Evolutionary conservation across 257 asterid species (phyloP), one percentile per base, ranked within the genome.

Genomic region (Penstemon eatonii): DNA sequence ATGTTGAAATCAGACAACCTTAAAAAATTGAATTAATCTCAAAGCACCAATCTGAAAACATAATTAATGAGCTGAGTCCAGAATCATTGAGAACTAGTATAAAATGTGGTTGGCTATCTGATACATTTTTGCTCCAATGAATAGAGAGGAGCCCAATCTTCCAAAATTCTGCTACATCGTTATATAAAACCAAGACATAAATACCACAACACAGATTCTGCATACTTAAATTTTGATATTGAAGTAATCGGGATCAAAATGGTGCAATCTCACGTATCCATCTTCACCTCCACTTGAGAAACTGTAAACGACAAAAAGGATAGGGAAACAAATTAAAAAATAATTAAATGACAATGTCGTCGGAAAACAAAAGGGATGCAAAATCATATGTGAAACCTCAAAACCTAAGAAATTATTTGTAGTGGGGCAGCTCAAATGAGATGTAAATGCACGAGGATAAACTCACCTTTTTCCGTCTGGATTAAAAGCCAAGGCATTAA

Each of bases 281-380:
- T 92, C 98, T 83, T 93, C 98, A 43, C 97, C 97, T 42, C 97
- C 98, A 47, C 97, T 90, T 3, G 98, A 79, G 66, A 93, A 93
- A 71, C 98, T 88, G 76, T 49, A 12, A 13, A 56, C 41, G 33
- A 25, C 33, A 25, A 25, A 25, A 25, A 58, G 3, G 3, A 57
- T 6, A 39, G 7, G 2, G 54, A 49, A 49, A 9, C 3, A 7
- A 25, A 25, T 25, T 25, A 25, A 25, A 25, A 25, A 25, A 25
- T 25, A 25, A 25, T 25, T 25, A 25, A 25, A 25, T 25, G 33
- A 25, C 33, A 25, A 25, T 25, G 33, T 25, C 33, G 33, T 25
- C 33, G 33, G 33, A 25, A 25, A 2, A 25, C 33, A 2, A 25
- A 25, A 25, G 33, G 33, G 33, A 25, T 25, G 33, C 33, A 25